Evolutionary conservation across 2,329 filamentous ascomycete species (phyloP), one percentile per base, ranked within the genome.

Genomic region (Colletotrichum tropicale): DNA sequence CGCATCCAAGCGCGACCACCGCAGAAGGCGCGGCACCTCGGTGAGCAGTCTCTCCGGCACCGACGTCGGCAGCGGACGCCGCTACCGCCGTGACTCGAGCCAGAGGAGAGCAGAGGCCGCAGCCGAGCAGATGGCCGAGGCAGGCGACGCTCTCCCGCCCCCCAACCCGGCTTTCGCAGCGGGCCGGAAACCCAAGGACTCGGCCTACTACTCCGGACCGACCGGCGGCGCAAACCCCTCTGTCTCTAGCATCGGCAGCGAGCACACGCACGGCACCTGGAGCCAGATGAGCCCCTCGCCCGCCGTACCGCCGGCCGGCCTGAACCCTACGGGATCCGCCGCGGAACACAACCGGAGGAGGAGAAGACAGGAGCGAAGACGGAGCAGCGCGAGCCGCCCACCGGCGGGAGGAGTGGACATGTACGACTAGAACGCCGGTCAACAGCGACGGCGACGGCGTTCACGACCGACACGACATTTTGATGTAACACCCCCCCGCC

Each of bases 171-270:
- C 89, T 8, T 92, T 91, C 79, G 89, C 90, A 7, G 87, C 87
- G 1, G 85, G 86, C 74, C 86, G 87, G 79, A 85, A 83, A 13
- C 82, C 83, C 3, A 93, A 92, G 79, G 91, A 93, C 80, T 91
- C 90, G 60, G 90, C 90, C 10, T 93, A 93, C 79, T 93, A 91
- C 80, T 91, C 90, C 5, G 90, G 89, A 8, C 75, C 86, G 3
- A 81, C 83, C 18, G 84, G 84, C 18, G 84, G 84, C 1, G 84
- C 83, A 28, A 34, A 34, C 4, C 83, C 83, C 38, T 89, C 89
- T 6, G 83, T 88, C 56, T 90, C 89, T 62, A 89, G 87, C 76
- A 77, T 87, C 61, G 86, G 82, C 70, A 89, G 88, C 77, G 82
- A 82, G 48, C 82, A 80, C 64, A 88, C 86, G 77, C 89, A 90